Evolutionary conservation across 192 early-diverging fungal genomes (phyloP).

Genomic region (Paraglomus occultum): DNA sequence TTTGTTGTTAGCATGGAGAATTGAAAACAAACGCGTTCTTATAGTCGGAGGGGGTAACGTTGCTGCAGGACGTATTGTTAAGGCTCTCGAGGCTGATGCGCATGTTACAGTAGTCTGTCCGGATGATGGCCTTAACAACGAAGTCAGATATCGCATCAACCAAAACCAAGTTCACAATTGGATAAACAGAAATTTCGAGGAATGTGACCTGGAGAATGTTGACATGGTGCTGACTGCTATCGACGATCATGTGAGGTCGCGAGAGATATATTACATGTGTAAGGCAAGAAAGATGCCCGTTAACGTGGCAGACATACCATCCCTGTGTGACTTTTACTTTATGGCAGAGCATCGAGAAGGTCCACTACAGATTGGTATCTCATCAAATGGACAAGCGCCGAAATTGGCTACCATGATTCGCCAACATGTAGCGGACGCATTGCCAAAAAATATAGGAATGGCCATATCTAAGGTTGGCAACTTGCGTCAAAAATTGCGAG

Average conservation of each 20-base stretch:
- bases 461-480: slow-evolving; percentile 72
- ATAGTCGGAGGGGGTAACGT: slow-evolving; percentile 88
- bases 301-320: slow-evolving; percentile 90
- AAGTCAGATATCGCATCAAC: slow-evolving; percentile 60
- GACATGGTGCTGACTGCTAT: slow-evolving; percentile 74
- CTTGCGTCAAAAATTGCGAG: slow-evolving; percentile 61
- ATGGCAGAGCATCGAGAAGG: slow-evolving; percentile 81
- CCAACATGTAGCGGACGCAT: slow-evolving; percentile 56
- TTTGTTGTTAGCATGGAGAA: slow-evolving; percentile 81
- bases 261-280: slow-evolving; percentile 65
- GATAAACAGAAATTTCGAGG: slow-evolving; percentile 52
- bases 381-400: slow-evolving; percentile 86
- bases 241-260: slow-evolving; percentile 67
- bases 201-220: slow-evolving; percentile 49
- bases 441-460: slow-evolving; percentile 60
- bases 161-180: slow-evolving; percentile 51
- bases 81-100: slow-evolving; percentile 78
- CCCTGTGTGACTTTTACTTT: slow-evolving; percentile 92
- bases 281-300: slow-evolving; percentile 74
- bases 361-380: slow-evolving; percentile 87
- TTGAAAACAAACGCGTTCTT: slow-evolving; percentile 70
- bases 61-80: slow-evolving; percentile 79
- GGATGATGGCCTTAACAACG: slow-evolving; percentile 55
- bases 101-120: slow-evolving; percentile 76
- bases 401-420: slow-evolving; percentile 83